phyloP scores from a whole-genome alignment of 2,329 filamentous ascomycete genomes.

The Penicillium sp. region DNA sequence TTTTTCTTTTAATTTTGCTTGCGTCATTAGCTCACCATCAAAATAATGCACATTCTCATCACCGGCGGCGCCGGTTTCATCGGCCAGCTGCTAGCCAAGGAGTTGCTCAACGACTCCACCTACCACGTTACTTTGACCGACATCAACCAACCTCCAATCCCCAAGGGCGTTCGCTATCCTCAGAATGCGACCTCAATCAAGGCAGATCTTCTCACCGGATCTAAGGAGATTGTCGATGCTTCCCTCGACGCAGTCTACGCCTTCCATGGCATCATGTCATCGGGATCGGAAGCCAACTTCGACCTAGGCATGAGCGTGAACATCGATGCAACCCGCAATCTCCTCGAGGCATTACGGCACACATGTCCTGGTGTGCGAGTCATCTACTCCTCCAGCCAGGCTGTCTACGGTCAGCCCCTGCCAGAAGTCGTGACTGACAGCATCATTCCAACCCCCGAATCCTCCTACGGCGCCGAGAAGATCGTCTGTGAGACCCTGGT shows the following conservation, averaged over 20 bases:
- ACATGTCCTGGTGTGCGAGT: constrained; percentile 60
- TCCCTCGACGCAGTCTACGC: constrained; percentile 61
- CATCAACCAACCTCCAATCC: constrained; percentile 57
- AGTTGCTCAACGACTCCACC: constrained; percentile 56
- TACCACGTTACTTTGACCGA: constrained; percentile 61
- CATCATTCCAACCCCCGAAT: constrained; percentile 62
- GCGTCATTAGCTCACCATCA: neutral
- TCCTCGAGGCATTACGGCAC: constrained; percentile 58
- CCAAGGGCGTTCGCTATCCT: constrained; percentile 52
- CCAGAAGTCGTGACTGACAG: constrained; percentile 57
- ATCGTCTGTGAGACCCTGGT: constrained; percentile 65
- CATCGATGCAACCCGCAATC: constrained; percentile 60
- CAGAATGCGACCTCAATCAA: constrained; percentile 56
- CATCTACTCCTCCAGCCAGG: constrained; percentile 65
- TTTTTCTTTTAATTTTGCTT: too few relatives aligned
- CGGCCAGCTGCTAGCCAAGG: constrained; percentile 63
- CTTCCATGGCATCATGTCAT: constrained; percentile 71
- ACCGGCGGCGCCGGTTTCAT: constrained; percentile 69
- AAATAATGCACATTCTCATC: constrained; percentile 59
- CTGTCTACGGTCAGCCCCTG: constrained; percentile 65
- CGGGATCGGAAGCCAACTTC: constrained; percentile 65
- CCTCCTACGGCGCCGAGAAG: constrained; percentile 67
- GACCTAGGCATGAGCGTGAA: constrained; percentile 65
- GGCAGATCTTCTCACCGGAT: constrained; percentile 57
- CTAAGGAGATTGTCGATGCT: constrained; percentile 41